Evolutionary conservation across 164 flowering plant species (phyloP), one percentile per base, ranked within the genome.

Genomic region (Malania oleifera): DNA sequence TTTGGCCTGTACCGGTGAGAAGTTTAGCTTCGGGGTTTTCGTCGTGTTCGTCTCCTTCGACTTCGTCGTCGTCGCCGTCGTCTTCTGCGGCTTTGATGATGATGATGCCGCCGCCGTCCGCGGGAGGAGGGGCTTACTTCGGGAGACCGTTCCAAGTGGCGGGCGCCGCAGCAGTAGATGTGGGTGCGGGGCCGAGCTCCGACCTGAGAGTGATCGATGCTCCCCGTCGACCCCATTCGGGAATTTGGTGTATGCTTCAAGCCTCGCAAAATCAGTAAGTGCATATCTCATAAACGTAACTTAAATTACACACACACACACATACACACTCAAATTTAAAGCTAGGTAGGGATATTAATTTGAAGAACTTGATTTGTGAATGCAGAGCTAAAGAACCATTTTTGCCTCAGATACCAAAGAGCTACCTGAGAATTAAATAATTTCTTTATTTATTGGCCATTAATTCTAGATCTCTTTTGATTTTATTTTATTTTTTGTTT

Each of bases 401-500:
- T 73, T 77, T 93, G 86, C 96, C 97, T 54, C 99, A 93, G 61
- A 77, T 90, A 74, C 70, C 90, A 43, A 93, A 90, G 82, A 87
- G 82, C 82, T 93, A 78, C 78, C 75, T 93, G 14, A 80, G 99
- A 72, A 90, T 90, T 78, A 88, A 88, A 97, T 92, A 81, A 70
- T 17, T n/a, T n/a, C n/a, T n/a, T 15, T 49, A 2, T 47, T 44
- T 11, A 24, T 24, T n/a, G n/a, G n/a, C n/a, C n/a, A n/a, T 34
- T n/a, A 13, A 19, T 44, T 34, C 15, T n/a, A n/a, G n/a, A n/a
- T n/a, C n/a, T n/a, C n/a, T n/a, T n/a, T n/a, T 52, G n/a, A 4
- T 19, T 40, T 1, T 23, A 4, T 31, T 31, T 45, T 25, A 56
- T 2, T 31, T 5, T 43, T 14, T 50, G 11, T 54, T 47, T 56